Base-by-base conservation (phyloP, 768 basidiomycete genomes). In the Glaciozyma martinii region DNA sequence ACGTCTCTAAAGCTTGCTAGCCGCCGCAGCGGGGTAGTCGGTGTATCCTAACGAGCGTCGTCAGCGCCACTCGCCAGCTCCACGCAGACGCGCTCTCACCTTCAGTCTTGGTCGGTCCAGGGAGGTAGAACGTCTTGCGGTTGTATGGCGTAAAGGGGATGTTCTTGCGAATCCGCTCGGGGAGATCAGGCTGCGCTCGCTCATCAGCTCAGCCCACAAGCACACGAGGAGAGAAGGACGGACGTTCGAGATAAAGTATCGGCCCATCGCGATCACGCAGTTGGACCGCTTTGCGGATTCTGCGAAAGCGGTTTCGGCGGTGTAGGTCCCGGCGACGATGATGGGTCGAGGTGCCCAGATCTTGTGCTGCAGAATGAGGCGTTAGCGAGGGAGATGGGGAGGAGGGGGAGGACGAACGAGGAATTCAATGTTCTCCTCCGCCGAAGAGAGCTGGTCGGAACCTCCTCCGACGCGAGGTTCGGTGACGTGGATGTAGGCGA, bases 401-500 rank as follows among this genome's bases (percentile, higher is more conserved):
- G 1, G 15, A n/a, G 27, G 33, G 13, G 32, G 18, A 7, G 29
- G 29, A 62, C 63, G 21, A 25, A 68, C 64, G 25, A 71, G 53
- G 61, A 71, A 68, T 47, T 68, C 62, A n/a, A 70, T 60, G 10
- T 37, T 66, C 53, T 66, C 65, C 10, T 3, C 27, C n/a, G 50
- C 29, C n/a, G 53, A 52, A 0, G 40, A 53, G 19, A 55, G 46
- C n/a, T 63, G 12, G 10, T 59, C 53, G 2, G 18, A 5, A 40
- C 62, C 62, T 18, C 66, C 65, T 8, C 44, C 60, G 30, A 67
- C 55, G 23, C 73, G 65, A 0, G 81, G 77, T 66, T 84, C 82
- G 49, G 79, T 72, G n/a, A 80, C 66, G 65, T 85, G 83, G 7
- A 85, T 66, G 74, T 84, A 79, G 58, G 76, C 82, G 29, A 77